These are phyloP conservation scores for Trichoderma erinaceum DNA, from an alignment of 495 filamentous ascomycete species.

Conservation along the genomic window DNA sequence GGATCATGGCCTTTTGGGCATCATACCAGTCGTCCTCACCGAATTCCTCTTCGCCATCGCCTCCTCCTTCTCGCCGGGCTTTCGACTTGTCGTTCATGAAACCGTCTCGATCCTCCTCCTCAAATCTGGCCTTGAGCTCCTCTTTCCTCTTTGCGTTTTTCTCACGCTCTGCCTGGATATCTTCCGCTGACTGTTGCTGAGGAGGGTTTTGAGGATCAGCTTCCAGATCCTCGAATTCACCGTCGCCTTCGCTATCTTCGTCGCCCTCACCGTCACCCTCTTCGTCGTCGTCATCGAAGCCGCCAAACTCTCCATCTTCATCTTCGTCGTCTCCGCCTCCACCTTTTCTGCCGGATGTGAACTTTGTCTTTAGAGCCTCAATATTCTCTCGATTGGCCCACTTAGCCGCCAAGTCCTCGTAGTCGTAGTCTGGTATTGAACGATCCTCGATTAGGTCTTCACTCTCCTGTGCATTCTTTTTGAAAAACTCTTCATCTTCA, in stretches of 20 bases:
- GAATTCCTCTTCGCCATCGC: constrained; percentile 60
- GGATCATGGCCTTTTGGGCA: constrained; percentile 84
- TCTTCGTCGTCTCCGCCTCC: constrained; percentile 45
- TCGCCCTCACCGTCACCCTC: constrained; percentile 39
- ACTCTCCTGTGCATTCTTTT: constrained; percentile 56
- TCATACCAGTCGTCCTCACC: constrained; percentile 99
- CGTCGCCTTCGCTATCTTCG: constrained; percentile 64
- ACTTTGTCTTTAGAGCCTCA: constrained; percentile 64
- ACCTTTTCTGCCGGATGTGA: constrained; percentile 55
- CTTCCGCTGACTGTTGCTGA: constrained; percentile 30
- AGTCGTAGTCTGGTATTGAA: constrained; percentile 70
- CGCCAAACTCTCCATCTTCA: constrained; percentile 36
- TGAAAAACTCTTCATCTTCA: constrained; percentile 81
- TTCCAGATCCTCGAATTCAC: constrained; percentile 85
- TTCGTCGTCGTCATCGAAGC: constrained; percentile 50
- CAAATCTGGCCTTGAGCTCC: constrained; percentile 87
- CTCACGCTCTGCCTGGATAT: constrained; percentile 65
- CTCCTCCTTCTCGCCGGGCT: constrained; percentile 54
- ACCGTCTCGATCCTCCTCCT: constrained; percentile 93
- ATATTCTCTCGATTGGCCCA: constrained; percentile 77
- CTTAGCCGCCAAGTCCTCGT: constrained; percentile 71
- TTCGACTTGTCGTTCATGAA: constrained; percentile 79
- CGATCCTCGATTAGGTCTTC: constrained; percentile 66
- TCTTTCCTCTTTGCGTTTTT: constrained; percentile 88
- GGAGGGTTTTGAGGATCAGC: constrained; percentile 55